A percentile compares a stretch with the other conserved stretches of the same genome.
phyloP scores from a whole-genome alignment of 225 moss, liverwort and hornwort species.

The Pleurozium schreberi region DNA sequence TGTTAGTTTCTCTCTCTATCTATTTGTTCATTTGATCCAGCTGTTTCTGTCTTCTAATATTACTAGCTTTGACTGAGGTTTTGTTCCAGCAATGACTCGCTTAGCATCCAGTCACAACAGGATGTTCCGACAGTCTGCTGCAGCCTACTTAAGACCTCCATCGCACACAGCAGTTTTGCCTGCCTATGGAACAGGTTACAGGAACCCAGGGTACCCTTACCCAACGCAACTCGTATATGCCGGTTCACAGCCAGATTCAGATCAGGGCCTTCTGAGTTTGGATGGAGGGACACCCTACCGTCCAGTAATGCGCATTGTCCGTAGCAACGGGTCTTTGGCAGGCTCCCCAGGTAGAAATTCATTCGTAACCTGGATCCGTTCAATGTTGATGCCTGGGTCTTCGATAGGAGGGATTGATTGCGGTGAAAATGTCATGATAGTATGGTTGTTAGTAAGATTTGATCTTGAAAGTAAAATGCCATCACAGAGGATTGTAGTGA shows the following conservation, averaged over 20 bases:
- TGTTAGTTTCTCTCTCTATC: background rate
- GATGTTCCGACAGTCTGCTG: constrained; percentile 79
- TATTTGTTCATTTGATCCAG: background rate
- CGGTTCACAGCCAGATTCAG: constrained; percentile 46
- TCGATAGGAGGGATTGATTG: background rate
- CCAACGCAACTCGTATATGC: constrained; percentile 45
- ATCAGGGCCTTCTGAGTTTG: constrained; percentile 52
- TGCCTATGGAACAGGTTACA: constrained; percentile 36
- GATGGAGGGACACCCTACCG: constrained; percentile 67
- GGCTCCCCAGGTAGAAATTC: constrained; percentile 38
- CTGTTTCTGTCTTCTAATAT: background rate
- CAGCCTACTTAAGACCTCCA: constrained; percentile 76
- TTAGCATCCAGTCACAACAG: constrained; percentile 70
- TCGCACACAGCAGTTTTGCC: constrained; percentile 63
- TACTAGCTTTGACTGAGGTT: background rate
- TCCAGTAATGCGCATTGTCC: constrained; percentile 48
- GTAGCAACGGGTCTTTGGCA: constrained; percentile 65
- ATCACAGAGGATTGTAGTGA: background rate
- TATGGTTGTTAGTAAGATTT: background rate
- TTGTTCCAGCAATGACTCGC: constrained; percentile 64
- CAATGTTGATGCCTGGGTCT: background rate
- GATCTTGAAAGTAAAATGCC: background rate
- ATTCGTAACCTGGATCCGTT: background rate
- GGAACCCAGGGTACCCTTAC: constrained; percentile 50
- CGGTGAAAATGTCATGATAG: background rate